Evolutionary conservation across 2,329 filamentous ascomycete species (phyloP), one percentile per base, ranked within the genome.

Genomic region (Pseudopithomyces chartarum): DNA sequence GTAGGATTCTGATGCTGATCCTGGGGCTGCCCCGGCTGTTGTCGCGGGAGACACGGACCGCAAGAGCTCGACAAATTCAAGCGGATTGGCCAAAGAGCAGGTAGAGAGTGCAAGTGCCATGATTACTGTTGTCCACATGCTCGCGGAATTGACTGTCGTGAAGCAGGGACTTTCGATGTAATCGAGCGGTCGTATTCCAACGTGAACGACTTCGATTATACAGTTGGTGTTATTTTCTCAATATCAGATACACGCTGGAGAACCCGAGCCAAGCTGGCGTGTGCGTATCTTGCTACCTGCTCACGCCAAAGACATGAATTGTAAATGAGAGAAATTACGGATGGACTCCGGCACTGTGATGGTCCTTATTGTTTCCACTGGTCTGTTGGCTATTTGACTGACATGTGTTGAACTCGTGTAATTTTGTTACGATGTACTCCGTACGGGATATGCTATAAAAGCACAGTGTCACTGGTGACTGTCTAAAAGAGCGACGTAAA

Each of bases 81-180:
- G 22, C 4, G 52, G 22, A 13, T 46, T 38, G 20, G 19, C 12
- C 10, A 50, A 1, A 13, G 43, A 34, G 23, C 29, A 6, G 12
- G n/a, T 36, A 15, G 56, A 45, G 8, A 58, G 38, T 2, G 38
- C 17, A 10, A 58, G 26, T 29, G 43, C 26, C 19, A 34, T 19
- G 19, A 55, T n/a, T n/a, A 17, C 36, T 38, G 26, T 32, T 47
- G 29, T 23, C 36, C 40, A 29, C 56, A 58, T 58, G 19, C 12
- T n/a, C 44, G 34, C 17, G n/a, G 32, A 22, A 19, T 22, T 40
- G 13, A 10, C n/a, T 17, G 3, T 19, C n/a, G 10, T 3, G 11
- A 10, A 19, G 38, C 11, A 40, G 13, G 38, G 38, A 40, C 8
- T 17, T 40, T 19, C n/a, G n/a, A 19, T 6, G 7, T 11, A 36